Conservation (phyloP, 352 stramenopile species). For the Globisporangium iwayamae region DNA sequence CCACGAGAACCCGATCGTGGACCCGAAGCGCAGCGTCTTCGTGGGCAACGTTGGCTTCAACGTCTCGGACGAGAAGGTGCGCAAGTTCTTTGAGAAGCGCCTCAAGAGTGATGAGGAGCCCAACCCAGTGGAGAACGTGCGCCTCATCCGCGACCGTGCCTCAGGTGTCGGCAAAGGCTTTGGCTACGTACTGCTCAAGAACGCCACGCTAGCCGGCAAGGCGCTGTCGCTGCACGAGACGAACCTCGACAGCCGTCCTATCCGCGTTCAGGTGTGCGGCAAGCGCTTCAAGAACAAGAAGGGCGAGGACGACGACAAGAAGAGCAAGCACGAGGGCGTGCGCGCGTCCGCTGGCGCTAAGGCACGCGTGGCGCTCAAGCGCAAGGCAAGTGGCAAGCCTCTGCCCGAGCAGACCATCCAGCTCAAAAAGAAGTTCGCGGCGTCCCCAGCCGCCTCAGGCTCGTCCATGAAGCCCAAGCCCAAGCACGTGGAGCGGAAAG, state of each 20-base stretch:
- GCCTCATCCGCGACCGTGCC: constrained; percentile 86
- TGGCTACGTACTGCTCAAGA: constrained; percentile 86
- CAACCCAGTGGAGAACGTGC: constrained; percentile 79
- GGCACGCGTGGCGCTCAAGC: constrained; percentile 64
- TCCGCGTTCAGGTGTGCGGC: constrained; percentile 76
- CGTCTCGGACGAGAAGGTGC: constrained; percentile 73
- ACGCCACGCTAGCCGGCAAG: constrained; percentile 58
- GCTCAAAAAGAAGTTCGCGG: constrained; percentile 35
- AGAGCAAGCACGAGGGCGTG: constrained; percentile 53
- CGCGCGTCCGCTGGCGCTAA: constrained; percentile 49
- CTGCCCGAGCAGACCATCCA: constrained; percentile 12
- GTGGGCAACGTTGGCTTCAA: constrained; percentile 89
- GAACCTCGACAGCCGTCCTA: constrained; percentile 65
- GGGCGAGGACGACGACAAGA: constrained; percentile 34
- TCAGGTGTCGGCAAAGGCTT: constrained; percentile 91
- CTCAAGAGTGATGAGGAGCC: constrained; percentile 66
- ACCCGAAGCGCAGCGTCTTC: constrained; percentile 86
- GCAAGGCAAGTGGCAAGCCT: constrained; percentile 14
- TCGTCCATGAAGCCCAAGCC: constrained; percentile 48
- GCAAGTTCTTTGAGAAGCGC: constrained; percentile 67
- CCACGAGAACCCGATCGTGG: constrained; percentile 51
- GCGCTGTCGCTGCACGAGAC: constrained; percentile 58
- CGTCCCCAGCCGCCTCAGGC: constrained; percentile 3
- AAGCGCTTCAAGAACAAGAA: constrained; percentile 85
- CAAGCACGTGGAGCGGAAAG: constrained; percentile 57